Evolutionary conservation across 108 stramenopile species (phyloP), one percentile per base, ranked within the genome.

Genomic region (Discostella stelligeroides): DNA sequence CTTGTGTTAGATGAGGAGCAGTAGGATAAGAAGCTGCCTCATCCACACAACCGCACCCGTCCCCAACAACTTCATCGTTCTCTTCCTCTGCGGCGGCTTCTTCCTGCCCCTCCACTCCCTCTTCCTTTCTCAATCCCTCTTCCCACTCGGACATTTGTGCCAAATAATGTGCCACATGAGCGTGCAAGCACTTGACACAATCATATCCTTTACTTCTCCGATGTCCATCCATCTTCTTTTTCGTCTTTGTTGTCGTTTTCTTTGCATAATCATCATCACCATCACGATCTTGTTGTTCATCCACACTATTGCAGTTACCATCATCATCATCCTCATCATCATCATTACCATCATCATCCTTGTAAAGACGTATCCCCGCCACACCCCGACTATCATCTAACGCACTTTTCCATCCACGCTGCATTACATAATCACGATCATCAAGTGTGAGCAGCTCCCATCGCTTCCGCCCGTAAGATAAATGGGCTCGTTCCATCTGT

Each of bases 101-200:
- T 37, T 80, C 83, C 86, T 77, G 56, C 24, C 83, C 86, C 20
- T 86, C 77, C 7, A 82, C 51, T 42, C 77, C 83, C 17, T 30
- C 46, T 56, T 84, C 76, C 18, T 41, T n/a, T n/a, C n/a, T 20
- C 61, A 43, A 49, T 28, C 60, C 69, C 13, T 65, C 37, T 20
- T 77, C 80, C 47, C 85, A 84, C 57, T 87, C 88, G 1, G 62
- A 62, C 27, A 81, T 41, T 25, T 81, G 75, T 15, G 81, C 81
- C 76, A 90, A 75, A 68, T 84, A 90, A 62, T 94, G 93, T 9
- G 93, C 93, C 7, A 79, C 83, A 80, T 94, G 93, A 7, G 93
- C 85, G 69, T 94, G 93, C 34, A 94, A 66, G 68, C 93, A 94
- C 45, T 94, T 94, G 78, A 94, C 73, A 48, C 73, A 66, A 54